Evolutionary conservation across 163 green algal genomes (phyloP), one percentile per base, ranked within the genome.

Genomic region (Picocystis sp.): DNA sequence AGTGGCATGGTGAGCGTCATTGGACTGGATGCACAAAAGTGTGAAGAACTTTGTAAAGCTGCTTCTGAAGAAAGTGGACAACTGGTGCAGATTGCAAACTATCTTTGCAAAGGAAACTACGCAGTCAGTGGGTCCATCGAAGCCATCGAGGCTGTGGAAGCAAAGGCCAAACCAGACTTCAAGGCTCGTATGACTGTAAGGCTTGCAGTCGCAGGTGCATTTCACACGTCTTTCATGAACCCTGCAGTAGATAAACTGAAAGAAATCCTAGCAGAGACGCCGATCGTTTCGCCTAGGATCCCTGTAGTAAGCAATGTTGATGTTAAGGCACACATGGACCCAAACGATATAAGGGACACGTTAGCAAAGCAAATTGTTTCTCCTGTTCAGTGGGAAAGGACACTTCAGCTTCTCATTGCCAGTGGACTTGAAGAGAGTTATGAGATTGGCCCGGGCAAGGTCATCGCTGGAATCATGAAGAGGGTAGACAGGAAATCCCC

Each of bases 221-320:
- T 97, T 76, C 88, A 97, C 76, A 97, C 88, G 3, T 35, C 77
- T 17, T 95, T 82, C 75, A 97, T 95, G 89, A 56, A 74, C 50
- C 87, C 89, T 5, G 89, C 89, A 0, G 80, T 83, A 3, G 84
- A 81, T 19, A 75, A 82, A 53, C 78, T 98, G 35, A 53, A 85
- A 62, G 78, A 75, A 48, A 86, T 80, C 1, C 75, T 99, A 33
- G 79, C 70, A 2, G 60, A 54, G 22, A 84, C 76, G 2, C 62
- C 59, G 6, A 81, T 92, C 25, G 29, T 61, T 21, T 55, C 60
- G 24, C 81, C 81, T 11, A 73, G 79, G 52, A 94, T 96, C 56
- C 86, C 86, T 9, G 85, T 99, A 12, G 77, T 97, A 38, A 93
- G 78, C 55, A 99, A 99, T 68, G 90, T 99, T 13, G 90, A 99